A percentile compares a stretch with the other conserved stretches of the same genome.
Conservation (phyloP, 208 protist species). For the Trypanosoma vivax region DNA sequence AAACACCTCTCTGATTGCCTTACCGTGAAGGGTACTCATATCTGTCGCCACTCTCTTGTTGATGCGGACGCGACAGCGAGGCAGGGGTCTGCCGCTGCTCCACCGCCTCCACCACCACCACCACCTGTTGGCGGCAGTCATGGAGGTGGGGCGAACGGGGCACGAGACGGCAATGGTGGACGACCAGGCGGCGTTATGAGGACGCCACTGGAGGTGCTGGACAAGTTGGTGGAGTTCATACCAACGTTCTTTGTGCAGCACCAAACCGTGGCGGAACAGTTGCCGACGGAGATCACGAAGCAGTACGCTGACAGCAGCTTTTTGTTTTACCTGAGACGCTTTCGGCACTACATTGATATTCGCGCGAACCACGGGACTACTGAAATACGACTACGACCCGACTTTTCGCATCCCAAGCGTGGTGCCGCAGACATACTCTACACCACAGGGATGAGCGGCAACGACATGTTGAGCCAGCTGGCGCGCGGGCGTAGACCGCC, state of each 20-base stretch:
- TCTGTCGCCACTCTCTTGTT: slow-evolving; percentile 5
- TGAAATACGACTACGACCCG: slow-evolving; percentile 53
- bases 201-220: slow-evolving; percentile 45
- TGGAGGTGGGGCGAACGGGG: not conserved
- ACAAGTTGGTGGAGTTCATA: slow-evolving; percentile 63
- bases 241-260: slow-evolving; percentile 72
- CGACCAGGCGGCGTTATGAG: slow-evolving; percentile 13
- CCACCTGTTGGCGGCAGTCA: slow-evolving; percentile 8
- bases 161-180: too few species aligned
- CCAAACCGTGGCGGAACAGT: slow-evolving; percentile 32
- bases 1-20: slow-evolving; percentile 23
- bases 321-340: slow-evolving; percentile 62
- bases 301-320: slow-evolving; percentile 51
- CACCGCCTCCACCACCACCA: slow-evolving; percentile 9
- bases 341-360: slow-evolving; percentile 73
- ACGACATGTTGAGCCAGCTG: slow-evolving; percentile 10
- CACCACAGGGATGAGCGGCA: slow-evolving; percentile 7
- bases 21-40: slow-evolving; percentile 12
- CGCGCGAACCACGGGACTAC: slow-evolving; percentile 32
- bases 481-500: slow-evolving; percentile 37
- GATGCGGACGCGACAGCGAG: not conserved
- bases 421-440: slow-evolving; percentile 55
- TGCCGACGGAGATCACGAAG: slow-evolving; percentile 40
- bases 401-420: slow-evolving; percentile 64
- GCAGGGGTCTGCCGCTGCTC: not conserved